Percentiles rank a stretch among this genome's conserved stretches.
Evolutionary conservation across 2,329 filamentous ascomycete species (phyloP).

Genomic region (Colletotrichum falcatum): DNA sequence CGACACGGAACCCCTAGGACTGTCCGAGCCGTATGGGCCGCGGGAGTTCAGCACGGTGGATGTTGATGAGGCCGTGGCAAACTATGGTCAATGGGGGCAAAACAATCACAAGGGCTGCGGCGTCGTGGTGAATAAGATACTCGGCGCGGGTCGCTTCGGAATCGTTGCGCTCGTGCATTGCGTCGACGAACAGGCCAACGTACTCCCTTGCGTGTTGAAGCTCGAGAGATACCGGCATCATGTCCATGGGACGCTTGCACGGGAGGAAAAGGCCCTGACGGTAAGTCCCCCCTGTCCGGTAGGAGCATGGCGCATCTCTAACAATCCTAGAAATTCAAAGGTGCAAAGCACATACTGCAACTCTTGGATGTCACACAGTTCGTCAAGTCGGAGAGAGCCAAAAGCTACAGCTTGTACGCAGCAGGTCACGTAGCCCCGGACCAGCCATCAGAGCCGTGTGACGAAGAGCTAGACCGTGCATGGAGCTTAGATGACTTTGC

Average conservation of each 20-base stretch:
- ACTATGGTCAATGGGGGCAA: conserved; percentile 1
- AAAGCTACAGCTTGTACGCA: background rate
- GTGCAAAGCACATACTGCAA: conserved; percentile 47
- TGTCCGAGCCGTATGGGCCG: background rate
- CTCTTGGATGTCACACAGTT: conserved; percentile 43
- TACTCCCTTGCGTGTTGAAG: conserved; percentile 24
- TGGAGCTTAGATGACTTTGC: conserved; percentile 18
- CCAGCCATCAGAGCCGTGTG: background rate
- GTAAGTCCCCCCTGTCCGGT: conserved; percentile 1
- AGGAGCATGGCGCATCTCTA: background rate
- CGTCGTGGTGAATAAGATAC: conserved; percentile 45
- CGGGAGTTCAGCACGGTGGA: conserved; percentile 5
- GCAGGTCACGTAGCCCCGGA: background rate
- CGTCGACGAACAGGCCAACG: background rate
- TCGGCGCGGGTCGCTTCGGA: conserved; percentile 47
- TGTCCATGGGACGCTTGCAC: background rate
- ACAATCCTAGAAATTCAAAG: conserved; percentile 43
- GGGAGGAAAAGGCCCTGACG: conserved; percentile 30
- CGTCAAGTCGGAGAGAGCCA: conserved; percentile 24
- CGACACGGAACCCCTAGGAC: background rate
- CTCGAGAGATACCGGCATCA: conserved; percentile 16
- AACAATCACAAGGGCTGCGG: conserved; percentile 38
- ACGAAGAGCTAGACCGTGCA: conserved; percentile 5
- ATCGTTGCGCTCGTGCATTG: conserved; percentile 42
- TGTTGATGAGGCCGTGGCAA: background rate